These are phyloP conservation scores for Debaryomycetaceae sp. DNA, from an alignment of 1,139 yeast species.

Conservation along the genomic window DNA sequence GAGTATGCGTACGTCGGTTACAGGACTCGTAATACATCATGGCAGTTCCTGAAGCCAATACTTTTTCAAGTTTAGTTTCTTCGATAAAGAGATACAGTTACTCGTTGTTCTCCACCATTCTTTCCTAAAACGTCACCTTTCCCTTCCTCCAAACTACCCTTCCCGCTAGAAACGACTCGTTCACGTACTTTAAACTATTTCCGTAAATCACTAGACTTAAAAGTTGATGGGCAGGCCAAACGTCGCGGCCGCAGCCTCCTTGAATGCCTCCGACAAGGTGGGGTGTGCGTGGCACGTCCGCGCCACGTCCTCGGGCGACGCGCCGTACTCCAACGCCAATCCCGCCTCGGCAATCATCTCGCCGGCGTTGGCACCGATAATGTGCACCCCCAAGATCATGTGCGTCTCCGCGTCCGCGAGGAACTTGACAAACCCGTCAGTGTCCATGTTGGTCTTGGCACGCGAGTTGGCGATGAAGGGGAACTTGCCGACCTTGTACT, in stretches of 20 bases:
- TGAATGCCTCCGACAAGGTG: conserved; percentile 93
- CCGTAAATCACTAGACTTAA: conserved; percentile 17
- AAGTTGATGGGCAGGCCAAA: conserved; percentile 85
- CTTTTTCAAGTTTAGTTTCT: no score
- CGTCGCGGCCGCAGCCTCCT: conserved; percentile 94
- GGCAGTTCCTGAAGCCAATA: no score
- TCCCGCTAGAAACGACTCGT: background rate
- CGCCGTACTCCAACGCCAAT: conserved; percentile 97
- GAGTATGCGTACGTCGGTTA: no score
- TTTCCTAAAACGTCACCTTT: background rate
- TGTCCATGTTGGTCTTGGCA: conserved; percentile 95
- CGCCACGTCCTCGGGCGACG: conserved; percentile 94
- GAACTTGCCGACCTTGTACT: conserved; percentile 93
- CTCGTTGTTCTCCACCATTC: background rate
- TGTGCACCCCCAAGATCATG: conserved; percentile 92
- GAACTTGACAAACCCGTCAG: conserved; percentile 96
- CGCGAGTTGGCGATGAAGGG: conserved; percentile 98
- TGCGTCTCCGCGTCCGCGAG: conserved; percentile 96
- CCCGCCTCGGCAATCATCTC: conserved; percentile 99
- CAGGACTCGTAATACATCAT: no score
- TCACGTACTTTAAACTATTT: no score
- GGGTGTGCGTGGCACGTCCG: conserved; percentile 99
- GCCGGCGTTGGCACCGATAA: conserved; percentile 97
- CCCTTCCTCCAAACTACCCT: background rate
- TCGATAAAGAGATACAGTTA: no score